These are phyloP conservation scores for Pezicula rhizophila DNA, from an alignment of 2,329 filamentous ascomycete species.

Conservation along the genomic window DNA sequence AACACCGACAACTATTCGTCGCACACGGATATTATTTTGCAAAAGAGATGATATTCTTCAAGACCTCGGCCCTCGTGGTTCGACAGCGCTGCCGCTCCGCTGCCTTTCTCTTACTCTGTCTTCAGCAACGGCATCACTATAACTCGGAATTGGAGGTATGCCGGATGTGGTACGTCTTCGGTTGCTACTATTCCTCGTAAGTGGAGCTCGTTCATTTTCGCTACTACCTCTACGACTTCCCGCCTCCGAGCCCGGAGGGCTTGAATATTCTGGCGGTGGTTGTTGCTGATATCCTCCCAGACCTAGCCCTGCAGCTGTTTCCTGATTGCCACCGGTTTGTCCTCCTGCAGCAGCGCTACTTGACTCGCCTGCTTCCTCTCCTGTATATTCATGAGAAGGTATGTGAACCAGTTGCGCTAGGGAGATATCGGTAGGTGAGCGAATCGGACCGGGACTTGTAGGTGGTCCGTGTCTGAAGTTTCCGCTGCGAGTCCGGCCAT, in stretches of 20 bases:
- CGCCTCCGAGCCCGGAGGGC: constrained; percentile 55
- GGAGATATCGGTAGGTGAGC: constrained; percentile 93
- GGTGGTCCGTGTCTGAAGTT: constrained; percentile 69
- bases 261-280: constrained; percentile 67
- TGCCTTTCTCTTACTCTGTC: constrained; percentile 18
- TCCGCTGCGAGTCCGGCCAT: constrained; percentile 69
- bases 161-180: constrained; percentile 17
- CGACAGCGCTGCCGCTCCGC: background rate
- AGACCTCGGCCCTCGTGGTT: background rate
- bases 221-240: constrained; percentile 44
- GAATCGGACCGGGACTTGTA: constrained; percentile 79
- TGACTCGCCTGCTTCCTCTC: constrained; percentile 59
- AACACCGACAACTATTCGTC: no score
- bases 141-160: constrained; percentile 28
- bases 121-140: constrained; percentile 26
- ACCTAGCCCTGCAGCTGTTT: constrained; percentile 13
- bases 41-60: background rate
- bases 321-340: constrained; percentile 9
- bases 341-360: constrained; percentile 31
- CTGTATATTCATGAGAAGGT: constrained; percentile 58
- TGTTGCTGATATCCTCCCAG: constrained; percentile 40
- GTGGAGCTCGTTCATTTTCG: constrained; percentile 48
- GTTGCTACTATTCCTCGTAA: constrained; percentile 32
- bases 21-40: background rate
- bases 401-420: constrained; percentile 77